Percentiles rank a stretch among this genome's conserved stretches.
Conservation (phyloP, 345 rosid genomes). For the Kernera saxatilis region DNA sequence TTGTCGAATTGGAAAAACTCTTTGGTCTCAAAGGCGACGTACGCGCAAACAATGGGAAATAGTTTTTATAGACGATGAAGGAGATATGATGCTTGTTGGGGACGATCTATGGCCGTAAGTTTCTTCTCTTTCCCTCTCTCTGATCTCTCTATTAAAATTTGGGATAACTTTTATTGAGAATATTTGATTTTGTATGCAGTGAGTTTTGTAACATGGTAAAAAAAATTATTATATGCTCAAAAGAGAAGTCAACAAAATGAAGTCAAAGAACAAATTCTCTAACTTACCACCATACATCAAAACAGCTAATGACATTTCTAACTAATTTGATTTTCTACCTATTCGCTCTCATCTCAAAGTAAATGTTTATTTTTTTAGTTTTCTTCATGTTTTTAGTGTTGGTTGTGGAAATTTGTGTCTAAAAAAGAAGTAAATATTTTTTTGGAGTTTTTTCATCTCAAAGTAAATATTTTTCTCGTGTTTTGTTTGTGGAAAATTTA, state of each 20-base stretch:
- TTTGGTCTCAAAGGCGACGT: conserved; percentile 48
- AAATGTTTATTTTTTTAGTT: too few relatives aligned
- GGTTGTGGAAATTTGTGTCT: too few relatives aligned
- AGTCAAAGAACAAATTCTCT: not conserved
- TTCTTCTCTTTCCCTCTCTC: too few relatives aligned
- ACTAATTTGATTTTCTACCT: too few relatives aligned
- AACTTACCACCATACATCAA: not conserved
- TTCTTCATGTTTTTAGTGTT: not conserved
- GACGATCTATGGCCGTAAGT: conserved; percentile 81
- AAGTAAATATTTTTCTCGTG: too few relatives aligned
- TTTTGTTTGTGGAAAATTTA: too few relatives aligned
- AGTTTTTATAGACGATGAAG: conserved; percentile 56
- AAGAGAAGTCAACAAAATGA: not conserved
- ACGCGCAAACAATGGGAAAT: conserved; percentile 45
- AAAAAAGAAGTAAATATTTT: too few relatives aligned
- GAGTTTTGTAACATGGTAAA: not conserved
- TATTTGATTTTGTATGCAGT: not conserved
- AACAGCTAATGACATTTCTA: not conserved
- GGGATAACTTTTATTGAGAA: not conserved
- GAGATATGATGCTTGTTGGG: conserved; percentile 68
- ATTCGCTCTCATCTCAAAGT: too few relatives aligned
- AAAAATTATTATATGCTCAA: not conserved
- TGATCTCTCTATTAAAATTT: not conserved
- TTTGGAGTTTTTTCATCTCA: too few relatives aligned
- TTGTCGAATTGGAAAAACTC: conserved; percentile 55